Evolutionary conservation across 2,329 filamentous ascomycete genomes (phyloP).

Genomic region (Colletotrichum noveboracense): DNA sequence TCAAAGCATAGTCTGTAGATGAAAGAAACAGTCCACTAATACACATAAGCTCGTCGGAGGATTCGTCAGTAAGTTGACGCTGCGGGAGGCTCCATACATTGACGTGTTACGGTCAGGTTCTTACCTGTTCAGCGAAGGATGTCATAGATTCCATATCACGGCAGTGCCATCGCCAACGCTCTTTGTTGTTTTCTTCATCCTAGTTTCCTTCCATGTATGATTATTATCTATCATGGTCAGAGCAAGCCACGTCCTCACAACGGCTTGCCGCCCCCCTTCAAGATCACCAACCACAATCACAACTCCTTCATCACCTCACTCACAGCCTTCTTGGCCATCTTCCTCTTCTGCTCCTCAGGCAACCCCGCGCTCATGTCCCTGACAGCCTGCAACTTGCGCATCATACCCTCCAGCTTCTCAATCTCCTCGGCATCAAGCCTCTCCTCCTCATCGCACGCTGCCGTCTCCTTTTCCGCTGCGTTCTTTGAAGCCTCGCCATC

Average conservation of each 20-base stretch:
- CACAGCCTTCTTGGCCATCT: constrained; percentile 66
- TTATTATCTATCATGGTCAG: neutral
- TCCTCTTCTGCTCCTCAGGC: constrained; percentile 64
- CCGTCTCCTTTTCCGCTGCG: neutral
- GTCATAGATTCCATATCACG: too few relatives aligned
- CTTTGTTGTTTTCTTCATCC: neutral
- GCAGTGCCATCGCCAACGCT: too few relatives aligned
- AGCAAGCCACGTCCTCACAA: neutral
- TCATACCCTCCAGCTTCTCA: constrained; percentile 66
- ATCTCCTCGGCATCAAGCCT: constrained; percentile 54
- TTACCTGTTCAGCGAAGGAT: too few relatives aligned
- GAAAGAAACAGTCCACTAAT: neutral
- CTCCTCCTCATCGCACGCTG: constrained; percentile 13
- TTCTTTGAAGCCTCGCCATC: neutral
- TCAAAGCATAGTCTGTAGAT: neutral
- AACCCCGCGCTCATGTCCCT: constrained; percentile 64
- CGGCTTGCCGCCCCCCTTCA: neutral
- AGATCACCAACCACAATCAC: constrained; percentile 26
- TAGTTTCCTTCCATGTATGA: neutral
- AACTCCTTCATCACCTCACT: constrained; percentile 69
- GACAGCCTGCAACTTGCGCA: constrained; percentile 67
- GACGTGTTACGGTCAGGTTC: too few relatives aligned
- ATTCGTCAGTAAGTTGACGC: neutral
- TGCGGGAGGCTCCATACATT: too few relatives aligned
- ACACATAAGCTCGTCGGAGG: neutral